Percentiles rank a stretch among this genome's conserved stretches.
Evolutionary conservation across 108 stramenopile species (phyloP).

Genomic region (Skeletonema menzelii): DNA sequence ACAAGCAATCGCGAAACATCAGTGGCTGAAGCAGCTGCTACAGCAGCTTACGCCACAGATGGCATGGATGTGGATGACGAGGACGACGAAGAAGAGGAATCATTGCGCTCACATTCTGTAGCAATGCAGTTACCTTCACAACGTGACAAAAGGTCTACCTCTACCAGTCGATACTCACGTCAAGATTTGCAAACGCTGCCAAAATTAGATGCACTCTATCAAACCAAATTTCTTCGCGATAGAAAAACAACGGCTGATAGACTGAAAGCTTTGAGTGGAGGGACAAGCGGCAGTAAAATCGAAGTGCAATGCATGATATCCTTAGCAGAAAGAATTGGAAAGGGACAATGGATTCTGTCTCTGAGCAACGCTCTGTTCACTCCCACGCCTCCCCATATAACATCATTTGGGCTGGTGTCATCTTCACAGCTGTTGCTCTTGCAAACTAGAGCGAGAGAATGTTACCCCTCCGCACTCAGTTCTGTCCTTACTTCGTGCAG

Average conservation of each 20-base stretch:
- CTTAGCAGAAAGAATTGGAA: conserved; percentile 37
- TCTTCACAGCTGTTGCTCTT: neutral
- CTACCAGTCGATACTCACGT: conserved; percentile 38
- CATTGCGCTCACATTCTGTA: neutral
- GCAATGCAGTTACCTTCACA: conserved; percentile 15
- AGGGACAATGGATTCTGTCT: conserved; percentile 25
- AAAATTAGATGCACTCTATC: conserved; percentile 66
- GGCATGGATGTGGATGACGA: conserved; percentile 53
- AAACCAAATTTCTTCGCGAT: conserved; percentile 28
- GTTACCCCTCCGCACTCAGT: conserved; percentile 43
- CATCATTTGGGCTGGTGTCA: conserved; percentile 8
- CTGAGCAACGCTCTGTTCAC: conserved; percentile 31
- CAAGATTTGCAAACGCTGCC: conserved; percentile 62
- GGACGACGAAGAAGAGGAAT: conserved; percentile 49
- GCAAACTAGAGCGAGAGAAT: conserved; percentile 13
- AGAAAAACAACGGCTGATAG: conserved; percentile 22
- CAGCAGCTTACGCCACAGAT: conserved; percentile 13
- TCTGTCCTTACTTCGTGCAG: conserved; percentile 52
- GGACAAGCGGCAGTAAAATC: conserved; percentile 1
- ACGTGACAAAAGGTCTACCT: conserved; percentile 8
- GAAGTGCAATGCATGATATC: conserved; percentile 25
- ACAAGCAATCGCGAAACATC: neutral
- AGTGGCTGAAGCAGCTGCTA: conserved; percentile 2
- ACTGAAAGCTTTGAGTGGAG: conserved; percentile 3
- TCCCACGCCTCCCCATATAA: neutral